Percentiles rank a stretch among this genome's conserved stretches.
Evolutionary conservation across 1,284 basidiomycete species (phyloP).

Genomic region (Heterobasidion occidentale): DNA sequence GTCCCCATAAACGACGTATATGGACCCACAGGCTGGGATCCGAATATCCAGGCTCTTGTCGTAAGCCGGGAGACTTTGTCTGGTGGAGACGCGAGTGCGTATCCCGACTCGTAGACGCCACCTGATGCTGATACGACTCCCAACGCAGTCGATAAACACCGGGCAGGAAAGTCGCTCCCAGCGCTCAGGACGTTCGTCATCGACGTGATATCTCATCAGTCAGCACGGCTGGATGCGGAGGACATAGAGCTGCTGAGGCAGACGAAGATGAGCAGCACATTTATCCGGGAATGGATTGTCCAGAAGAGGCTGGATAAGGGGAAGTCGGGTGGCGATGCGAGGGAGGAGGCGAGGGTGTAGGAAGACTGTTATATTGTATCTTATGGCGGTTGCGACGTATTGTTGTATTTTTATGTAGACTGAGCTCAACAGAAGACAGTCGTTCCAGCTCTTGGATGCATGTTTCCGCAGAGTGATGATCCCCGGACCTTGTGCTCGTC

Average conservation of each 20-base stretch:
- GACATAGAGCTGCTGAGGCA: slow-evolving; percentile 64
- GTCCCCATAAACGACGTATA: slow-evolving; percentile 77
- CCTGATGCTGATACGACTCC: not conserved
- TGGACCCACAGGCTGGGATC: slow-evolving; percentile 82
- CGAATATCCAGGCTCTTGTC: slow-evolving; percentile 79
- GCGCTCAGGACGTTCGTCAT: slow-evolving; percentile 69
- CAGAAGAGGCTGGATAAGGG: slow-evolving; percentile 14
- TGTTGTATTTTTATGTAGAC: not conserved
- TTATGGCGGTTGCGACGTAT: not conserved
- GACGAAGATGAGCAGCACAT: slow-evolving; percentile 87
- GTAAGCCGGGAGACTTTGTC: slow-evolving; percentile 80
- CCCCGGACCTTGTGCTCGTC: no score
- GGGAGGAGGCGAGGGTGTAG: not conserved
- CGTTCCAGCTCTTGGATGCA: no score
- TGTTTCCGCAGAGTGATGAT: no score
- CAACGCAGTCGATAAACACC: slow-evolving; percentile 53
- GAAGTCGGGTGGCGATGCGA: not conserved
- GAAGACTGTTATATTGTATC: not conserved
- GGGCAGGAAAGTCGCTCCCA: slow-evolving; percentile 47
- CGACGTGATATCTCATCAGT: slow-evolving; percentile 74
- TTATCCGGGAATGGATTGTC: slow-evolving; percentile 79
- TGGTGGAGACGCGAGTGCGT: slow-evolving; percentile 68
- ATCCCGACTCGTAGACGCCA: not conserved
- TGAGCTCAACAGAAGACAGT: not conserved
- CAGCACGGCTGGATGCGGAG: slow-evolving; percentile 44